Base-by-base conservation (phyloP, 116 monocot species). In the Zostera marina region DNA sequence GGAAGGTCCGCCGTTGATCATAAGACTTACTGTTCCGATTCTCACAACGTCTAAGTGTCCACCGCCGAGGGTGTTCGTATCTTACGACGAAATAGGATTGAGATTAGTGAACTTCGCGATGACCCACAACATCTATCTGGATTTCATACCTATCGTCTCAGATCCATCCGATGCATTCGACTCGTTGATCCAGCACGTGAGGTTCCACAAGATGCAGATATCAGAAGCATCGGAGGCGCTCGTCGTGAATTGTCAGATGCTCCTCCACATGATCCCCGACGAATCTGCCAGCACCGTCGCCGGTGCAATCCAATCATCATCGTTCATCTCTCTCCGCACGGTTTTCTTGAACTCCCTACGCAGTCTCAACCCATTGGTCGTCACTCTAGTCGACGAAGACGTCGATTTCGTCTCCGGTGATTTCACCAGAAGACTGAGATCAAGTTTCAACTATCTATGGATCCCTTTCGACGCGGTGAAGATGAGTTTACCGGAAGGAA, bases 391-490 rank as follows among this genome's bases (percentile, higher is more conserved):
- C 6, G 91, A 91, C 63, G 91, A 91, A 49, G 90, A 91, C 57
- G 68, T 63, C 0, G 85, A 85, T 24, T 68, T 91, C 57, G 74
- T 75, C n/a, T 60, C 69, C 0, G 48, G 49, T 1, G 76, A 73
- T 53, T 53, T 91, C 13, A 66, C 70, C 7, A 59, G 68, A 5
- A 60, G 91, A 63, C 66, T 91, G 40, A 56, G 71, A 45, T 66
- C 82, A 17, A 79, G 77, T 11, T 91, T 85, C 75, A 81, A 85
- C 58, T 91, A 79, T 63, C 66, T 85, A 1, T 91, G 91, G 91
- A 85, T 91, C 52, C 81, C 74, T 0, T 85, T 74, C 44, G 91
- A 91, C 42, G 81, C 74, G 11, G 62, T 76, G n/a, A 85, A 91
- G 19, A 73, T 79, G 13, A 71, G 74, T 41, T 49, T 85, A 48